Evolutionary conservation across 1,284 basidiomycete species (phyloP), one percentile per base, ranked within the genome.

Genomic region (Tremellales sp.): DNA sequence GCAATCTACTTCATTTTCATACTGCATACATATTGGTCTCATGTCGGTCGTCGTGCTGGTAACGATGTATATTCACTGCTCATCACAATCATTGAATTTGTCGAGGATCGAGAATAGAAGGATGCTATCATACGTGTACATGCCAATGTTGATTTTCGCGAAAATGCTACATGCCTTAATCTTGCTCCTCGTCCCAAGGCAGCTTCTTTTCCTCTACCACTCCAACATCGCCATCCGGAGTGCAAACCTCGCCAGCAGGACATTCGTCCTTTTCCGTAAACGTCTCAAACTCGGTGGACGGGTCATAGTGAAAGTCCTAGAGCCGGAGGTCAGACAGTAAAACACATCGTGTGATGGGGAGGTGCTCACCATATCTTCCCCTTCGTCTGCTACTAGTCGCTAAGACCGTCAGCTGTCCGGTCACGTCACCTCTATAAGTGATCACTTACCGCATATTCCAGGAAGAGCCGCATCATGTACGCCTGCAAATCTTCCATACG

Each of bases 401-500:
- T 65, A n/a, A n/a, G n/a, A n/a, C n/a, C n/a, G n/a, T n/a, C n/a
- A n/a, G n/a, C n/a, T n/a, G n/a, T n/a, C n/a, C n/a, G n/a, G n/a
- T 47, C 25, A 21, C 19, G 29, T 7, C 33, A 31, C 40, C 31
- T 48, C 46, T 48, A 22, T 17, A 40, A 35, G 11, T 21, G 24
- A 13, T 1, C 0, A 62, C 64, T 53, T 42, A 65, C 60, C 12
- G 73, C 68, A 55, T 72, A 75, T 45, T 75, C 74, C 31, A 74
- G 55, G 43, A 72, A 70, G 24, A 72, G 40, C 29, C 71, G 55
- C 54, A 73, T 61, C 72, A 73, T 73, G 53, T 74, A 74, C 40
- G 70, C 71, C 46, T 74, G 65, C 26, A 74, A 45, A 60, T 74
- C 72, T 33, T 66, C 62, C 27, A 70, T 58, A 22, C 72, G 52